These are phyloP conservation scores for Lepidium sativum DNA, from an alignment of 345 rosid species.

Conservation along the genomic window DNA sequence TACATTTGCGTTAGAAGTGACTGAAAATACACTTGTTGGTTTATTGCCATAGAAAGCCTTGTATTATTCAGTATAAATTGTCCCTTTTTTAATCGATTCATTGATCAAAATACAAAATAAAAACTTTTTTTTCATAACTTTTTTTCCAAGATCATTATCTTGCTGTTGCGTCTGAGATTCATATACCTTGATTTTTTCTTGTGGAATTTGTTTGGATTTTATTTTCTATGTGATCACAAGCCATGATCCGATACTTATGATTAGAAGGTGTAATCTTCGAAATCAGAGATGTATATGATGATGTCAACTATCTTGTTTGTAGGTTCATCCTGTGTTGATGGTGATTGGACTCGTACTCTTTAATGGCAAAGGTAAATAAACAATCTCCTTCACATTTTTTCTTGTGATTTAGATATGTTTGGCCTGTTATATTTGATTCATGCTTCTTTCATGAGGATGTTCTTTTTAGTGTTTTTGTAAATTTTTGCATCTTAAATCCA, in stretches of 20 bases:
- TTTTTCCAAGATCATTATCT: too few species aligned
- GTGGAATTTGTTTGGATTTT: too few species aligned
- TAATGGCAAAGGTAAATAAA: conserved; percentile 67
- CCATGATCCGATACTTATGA: background rate
- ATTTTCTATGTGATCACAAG: background rate
- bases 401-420: background rate
- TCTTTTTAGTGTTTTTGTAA: background rate
- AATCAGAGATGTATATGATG: background rate
- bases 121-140: too few species aligned
- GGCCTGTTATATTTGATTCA: background rate
- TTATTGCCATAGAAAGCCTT: too few species aligned
- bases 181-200: too few species aligned
- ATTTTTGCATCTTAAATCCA: background rate
- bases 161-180: too few species aligned
- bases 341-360: conserved; percentile 59
- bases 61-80: too few species aligned
- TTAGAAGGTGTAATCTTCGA: background rate
- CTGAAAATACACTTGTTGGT: too few species aligned
- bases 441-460: background rate
- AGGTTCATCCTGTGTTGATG: conserved; percentile 90
- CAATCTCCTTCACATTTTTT: background rate
- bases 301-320: background rate
- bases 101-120: too few species aligned
- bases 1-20: too few species aligned
- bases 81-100: too few species aligned